A percentile compares a stretch with the other conserved stretches of the same genome.
These are phyloP conservation scores for Lactarius hatsudake DNA, from an alignment of 768 basidiomycete genomes.

Conservation along the genomic window DNA sequence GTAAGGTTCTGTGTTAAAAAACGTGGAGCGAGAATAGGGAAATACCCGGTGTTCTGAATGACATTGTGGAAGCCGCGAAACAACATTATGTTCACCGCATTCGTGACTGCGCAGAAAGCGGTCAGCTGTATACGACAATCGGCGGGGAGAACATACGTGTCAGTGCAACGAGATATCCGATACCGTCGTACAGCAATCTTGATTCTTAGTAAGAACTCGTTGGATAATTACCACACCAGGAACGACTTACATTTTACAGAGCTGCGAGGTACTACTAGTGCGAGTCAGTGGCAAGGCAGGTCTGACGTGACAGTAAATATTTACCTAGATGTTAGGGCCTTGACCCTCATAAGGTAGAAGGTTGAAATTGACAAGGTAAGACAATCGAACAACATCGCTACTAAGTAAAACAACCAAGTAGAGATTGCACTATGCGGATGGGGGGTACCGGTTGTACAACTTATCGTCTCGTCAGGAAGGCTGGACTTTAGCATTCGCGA, in stretches of 20 bases:
- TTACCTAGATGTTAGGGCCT: constrained; percentile 35
- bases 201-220: not conserved
- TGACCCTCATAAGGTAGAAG: constrained; percentile 49
- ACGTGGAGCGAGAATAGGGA: not conserved
- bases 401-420: constrained; percentile 58
- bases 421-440: constrained; percentile 32
- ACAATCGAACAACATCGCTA: constrained; percentile 57
- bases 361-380: constrained; percentile 50
- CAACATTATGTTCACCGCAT: constrained; percentile 33
- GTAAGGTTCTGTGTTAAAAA: not conserved
- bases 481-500: not conserved
- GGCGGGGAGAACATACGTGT: constrained; percentile 36
- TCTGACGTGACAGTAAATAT: not conserved
- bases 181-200: constrained; percentile 68
- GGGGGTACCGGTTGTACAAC: constrained; percentile 45
- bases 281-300: not conserved
- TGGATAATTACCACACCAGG: not conserved
- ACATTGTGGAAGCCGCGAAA: constrained; percentile 28
- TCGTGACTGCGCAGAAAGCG: constrained; percentile 26
- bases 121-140: not conserved
- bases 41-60: constrained; percentile 29
- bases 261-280: constrained; percentile 31
- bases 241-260: constrained; percentile 31
- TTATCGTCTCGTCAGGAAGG: constrained; percentile 29
- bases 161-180: constrained; percentile 58